Base-by-base conservation (phyloP, 2,329 filamentous ascomycete genomes). In the Trichoderma harzianum region DNA sequence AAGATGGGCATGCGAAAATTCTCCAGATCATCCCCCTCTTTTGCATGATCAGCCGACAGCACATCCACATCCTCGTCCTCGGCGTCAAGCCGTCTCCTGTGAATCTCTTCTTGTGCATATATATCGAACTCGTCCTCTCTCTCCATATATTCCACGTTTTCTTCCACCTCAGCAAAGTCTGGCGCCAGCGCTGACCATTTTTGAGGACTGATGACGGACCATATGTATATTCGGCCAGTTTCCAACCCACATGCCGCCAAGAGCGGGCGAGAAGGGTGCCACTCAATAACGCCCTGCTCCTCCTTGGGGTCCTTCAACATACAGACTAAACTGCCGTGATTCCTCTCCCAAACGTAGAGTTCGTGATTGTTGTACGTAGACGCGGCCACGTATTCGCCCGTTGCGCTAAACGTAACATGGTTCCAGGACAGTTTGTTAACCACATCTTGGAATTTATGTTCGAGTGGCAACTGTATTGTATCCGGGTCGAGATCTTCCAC, bases 351-450 rank as follows among this genome's bases (percentile, higher is more conserved):
- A 32, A 98, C 95, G 82, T 98, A 98, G 74, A 99, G 93, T 82
- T 99, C 95, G 77, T 98, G 95, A 78, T 99, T 99, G 86, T 98
- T 98, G 81, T 94, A 97, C 2, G 96, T 98, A 30, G 94, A 97
- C 0, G 97, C 96, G 28, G 94, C 94, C 53, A 99, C 94, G 79
- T 98, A 98, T 82, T 99, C 96, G 67, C 94, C 95, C 0, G 93
- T 96, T 1, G 93, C 92, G 78, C 94, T 97, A 80, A 99, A 98
- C 0, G 95, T 94, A 72, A 97, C 95, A 78, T 98, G 94, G 78
- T 98, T 99, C 96, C 96, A 99, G 7, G 93, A 94, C 14, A 98
- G 84, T 58, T 93, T 90, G 79, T 99, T 98, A 65, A 99, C 96
- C 5, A 98, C 92, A 79, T 99, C 97, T 81, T 98, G 95, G 77